A percentile compares a stretch with the other conserved stretches of the same genome.
Conservation (phyloP, 805 yeast species). For the Kluyveromyces dobzhanskii region DNA sequence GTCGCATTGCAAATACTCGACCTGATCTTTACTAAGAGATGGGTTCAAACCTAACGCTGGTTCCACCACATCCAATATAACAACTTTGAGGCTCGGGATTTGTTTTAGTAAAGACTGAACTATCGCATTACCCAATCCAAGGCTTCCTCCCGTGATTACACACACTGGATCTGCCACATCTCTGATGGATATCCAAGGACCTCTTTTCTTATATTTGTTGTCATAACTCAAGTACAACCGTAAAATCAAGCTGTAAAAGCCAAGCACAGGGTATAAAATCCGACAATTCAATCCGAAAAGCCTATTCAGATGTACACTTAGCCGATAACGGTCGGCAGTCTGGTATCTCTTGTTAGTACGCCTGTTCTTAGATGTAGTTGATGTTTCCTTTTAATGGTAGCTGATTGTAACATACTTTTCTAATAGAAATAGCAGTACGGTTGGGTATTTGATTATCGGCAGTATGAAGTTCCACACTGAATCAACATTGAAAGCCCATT, state of each 20-base stretch:
- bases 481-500: conserved; percentile 12
- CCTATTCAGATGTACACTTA: too few relatives aligned
- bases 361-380: too few relatives aligned
- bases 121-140: conserved; percentile 30
- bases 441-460: conserved; percentile 18
- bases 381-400: not conserved
- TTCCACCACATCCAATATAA: conserved; percentile 20
- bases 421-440: conserved; percentile 9
- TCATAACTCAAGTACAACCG: not conserved
- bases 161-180: conserved; percentile 1
- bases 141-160: conserved; percentile 33
- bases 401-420: conserved; percentile 5
- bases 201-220: conserved; percentile 2
- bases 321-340: too few relatives aligned
- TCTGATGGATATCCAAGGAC: conserved; percentile 2
- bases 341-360: not conserved
- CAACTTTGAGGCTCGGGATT: conserved; percentile 17
- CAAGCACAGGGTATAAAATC: not conserved
- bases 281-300: conserved; percentile 6
- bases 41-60: conserved; percentile 1
- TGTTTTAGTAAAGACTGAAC: conserved; percentile 13
- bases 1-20: conserved; percentile 54
- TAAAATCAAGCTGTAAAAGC: not conserved
- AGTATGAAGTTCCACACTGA: conserved; percentile 9
- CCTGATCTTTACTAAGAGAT: conserved; percentile 16